phyloP scores from a whole-genome alignment of 2,329 filamentous ascomycete species.

The Leptographium procerum region DNA sequence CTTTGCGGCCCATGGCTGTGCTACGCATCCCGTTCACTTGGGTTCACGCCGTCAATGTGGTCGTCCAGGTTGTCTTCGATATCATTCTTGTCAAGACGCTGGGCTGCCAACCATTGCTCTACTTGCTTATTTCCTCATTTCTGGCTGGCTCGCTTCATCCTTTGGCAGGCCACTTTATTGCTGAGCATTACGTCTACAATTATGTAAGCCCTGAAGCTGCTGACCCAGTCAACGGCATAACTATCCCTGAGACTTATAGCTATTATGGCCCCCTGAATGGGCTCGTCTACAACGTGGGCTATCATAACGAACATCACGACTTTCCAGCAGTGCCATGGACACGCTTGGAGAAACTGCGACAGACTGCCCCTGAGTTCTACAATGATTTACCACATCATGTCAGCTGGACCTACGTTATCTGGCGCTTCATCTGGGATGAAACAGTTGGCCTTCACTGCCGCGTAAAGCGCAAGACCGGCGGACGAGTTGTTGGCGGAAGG shows the following conservation, averaged over 20 bases:
- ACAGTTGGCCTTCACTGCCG: constrained; percentile 83
- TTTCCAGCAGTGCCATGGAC: constrained; percentile 98
- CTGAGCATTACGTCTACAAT: constrained; percentile 84
- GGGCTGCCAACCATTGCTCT: constrained; percentile 57
- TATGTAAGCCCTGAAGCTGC: constrained; percentile 43
- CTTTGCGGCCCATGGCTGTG: constrained; percentile 86
- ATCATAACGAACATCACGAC: constrained; percentile 98
- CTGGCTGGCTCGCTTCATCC: constrained; percentile 89
- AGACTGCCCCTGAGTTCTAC: constrained; percentile 86
- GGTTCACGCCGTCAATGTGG: constrained; percentile 74
- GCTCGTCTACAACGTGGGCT: constrained; percentile 90
- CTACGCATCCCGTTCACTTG: constrained; percentile 80
- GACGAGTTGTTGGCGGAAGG: constrained; percentile 43
- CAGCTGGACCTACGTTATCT: constrained; percentile 88
- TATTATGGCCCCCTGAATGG: constrained; percentile 93
- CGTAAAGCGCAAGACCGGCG: constrained; percentile 81
- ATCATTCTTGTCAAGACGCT: constrained; percentile 49
- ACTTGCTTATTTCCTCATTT: constrained; percentile 83
- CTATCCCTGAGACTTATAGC: constrained; percentile 85
- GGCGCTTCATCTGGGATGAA: constrained; percentile 88
- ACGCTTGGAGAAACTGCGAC: constrained; percentile 61
- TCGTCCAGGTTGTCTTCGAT: constrained; percentile 69
- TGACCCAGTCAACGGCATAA: constrained; percentile 47
- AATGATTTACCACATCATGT: constrained; percentile 72
- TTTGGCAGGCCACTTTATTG: constrained; percentile 94